A percentile compares a stretch with the other conserved stretches of the same genome.
Evolutionary conservation across 805 yeast species (phyloP).

Genomic region (Wickerhamomyces strasburgensis): DNA sequence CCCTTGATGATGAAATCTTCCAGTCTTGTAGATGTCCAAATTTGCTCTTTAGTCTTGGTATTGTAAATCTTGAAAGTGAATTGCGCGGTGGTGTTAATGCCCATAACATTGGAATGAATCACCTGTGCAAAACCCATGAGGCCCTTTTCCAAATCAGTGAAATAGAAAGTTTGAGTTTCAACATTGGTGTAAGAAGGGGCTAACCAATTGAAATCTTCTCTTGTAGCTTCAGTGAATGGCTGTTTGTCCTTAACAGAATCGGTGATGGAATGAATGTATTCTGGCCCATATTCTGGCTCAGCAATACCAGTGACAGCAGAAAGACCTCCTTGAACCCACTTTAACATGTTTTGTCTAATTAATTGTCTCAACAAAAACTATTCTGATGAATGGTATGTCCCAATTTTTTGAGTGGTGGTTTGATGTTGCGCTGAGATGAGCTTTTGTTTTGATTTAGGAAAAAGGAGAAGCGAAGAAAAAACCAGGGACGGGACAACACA

Average conservation of each 20-base stretch:
- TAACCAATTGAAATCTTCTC: constrained; percentile 72
- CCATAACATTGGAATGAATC: constrained; percentile 88
- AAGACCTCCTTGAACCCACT: constrained; percentile 79
- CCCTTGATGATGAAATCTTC: constrained; percentile 74
- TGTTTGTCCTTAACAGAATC: constrained; percentile 51
- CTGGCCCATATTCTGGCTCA: constrained; percentile 94
- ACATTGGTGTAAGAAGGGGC: constrained; percentile 81
- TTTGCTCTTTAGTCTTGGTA: constrained; percentile 36
- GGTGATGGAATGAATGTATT: constrained; percentile 83
- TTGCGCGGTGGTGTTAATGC: constrained; percentile 85
- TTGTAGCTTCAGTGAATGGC: constrained; percentile 52
- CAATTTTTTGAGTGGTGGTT: not conserved
- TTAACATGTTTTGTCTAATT: constrained; percentile 42
- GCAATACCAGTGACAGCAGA: constrained; percentile 97
- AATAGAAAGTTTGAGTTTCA: constrained; percentile 92
- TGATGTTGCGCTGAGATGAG: not conserved
- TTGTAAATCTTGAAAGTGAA: constrained; percentile 82
- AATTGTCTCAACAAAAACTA: not conserved
- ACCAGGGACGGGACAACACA: too few relatives aligned
- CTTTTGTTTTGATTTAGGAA: not conserved
- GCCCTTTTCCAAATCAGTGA: constrained; percentile 56
- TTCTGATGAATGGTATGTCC: not conserved
- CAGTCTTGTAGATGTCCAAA: constrained; percentile 91
- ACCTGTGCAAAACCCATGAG: constrained; percentile 87
- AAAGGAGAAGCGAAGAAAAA: not conserved